phyloP scores from a whole-genome alignment of 768 basidiomycete genomes.

The Arthromyces matolae region DNA sequence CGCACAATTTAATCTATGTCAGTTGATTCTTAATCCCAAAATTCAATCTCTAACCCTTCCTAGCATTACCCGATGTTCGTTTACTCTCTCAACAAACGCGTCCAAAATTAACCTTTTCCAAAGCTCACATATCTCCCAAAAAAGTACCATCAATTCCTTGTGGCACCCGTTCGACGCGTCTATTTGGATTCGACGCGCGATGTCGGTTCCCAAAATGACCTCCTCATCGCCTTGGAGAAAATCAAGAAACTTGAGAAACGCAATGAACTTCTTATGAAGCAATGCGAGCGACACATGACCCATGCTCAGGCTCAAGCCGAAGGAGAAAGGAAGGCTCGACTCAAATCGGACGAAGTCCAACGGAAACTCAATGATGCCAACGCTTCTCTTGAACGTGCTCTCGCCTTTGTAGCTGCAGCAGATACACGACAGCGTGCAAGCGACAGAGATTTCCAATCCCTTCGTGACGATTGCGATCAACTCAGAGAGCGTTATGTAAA shows the following conservation, averaged over 20 bases:
- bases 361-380: no score
- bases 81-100: not conserved
- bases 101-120: not conserved
- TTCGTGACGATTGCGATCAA: conserved; percentile 18
- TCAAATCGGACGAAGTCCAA: no score
- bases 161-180: conserved; percentile 46
- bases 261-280: conserved; percentile 40
- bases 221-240: conserved; percentile 34
- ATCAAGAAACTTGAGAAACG: conserved; percentile 35
- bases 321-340: conserved; percentile 27
- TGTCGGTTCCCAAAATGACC: conserved; percentile 27
- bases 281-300: conserved; percentile 39
- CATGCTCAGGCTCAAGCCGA: conserved; percentile 26
- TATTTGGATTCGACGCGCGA: conserved; percentile 36
- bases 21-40: conserved; percentile 12
- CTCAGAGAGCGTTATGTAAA: conserved; percentile 14
- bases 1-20: conserved; percentile 50
- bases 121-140: conserved; percentile 37
- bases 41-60: not conserved
- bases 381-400: no score
- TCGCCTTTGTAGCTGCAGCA: no score
- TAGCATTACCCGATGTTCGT: conserved; percentile 42
- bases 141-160: conserved; percentile 46
- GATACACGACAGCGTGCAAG: no score
- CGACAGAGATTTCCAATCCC: no score